phyloP scores from a whole-genome alignment of 2,329 filamentous ascomycete species.

The Hymenoscyphus albidus region DNA sequence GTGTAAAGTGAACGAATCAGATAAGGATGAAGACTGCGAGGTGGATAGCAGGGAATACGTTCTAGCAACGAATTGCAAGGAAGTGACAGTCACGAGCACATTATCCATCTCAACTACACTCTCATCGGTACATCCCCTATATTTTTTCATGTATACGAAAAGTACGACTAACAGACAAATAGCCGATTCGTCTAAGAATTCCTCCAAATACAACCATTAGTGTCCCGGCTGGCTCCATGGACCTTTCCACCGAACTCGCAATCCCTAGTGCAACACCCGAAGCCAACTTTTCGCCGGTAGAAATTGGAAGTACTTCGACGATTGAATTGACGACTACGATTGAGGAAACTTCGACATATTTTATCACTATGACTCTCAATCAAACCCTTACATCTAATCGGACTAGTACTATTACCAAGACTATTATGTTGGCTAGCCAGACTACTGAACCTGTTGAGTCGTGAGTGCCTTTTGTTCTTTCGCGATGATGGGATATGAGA shows the following conservation, averaged over 20 bases:
- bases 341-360: neutral
- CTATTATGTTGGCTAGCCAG: neutral
- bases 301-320: neutral
- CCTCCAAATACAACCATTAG: constrained; percentile 14
- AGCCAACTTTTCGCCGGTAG: neutral
- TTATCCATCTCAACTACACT: constrained; percentile 23
- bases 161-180: neutral
- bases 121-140: constrained; percentile 16
- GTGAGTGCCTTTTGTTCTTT: neutral
- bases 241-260: neutral
- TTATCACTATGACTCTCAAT: neutral
- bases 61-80: constrained; percentile 18
- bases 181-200: neutral
- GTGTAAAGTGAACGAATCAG: constrained; percentile 17
- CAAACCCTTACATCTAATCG: neutral
- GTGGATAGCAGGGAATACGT: constrained; percentile 27
- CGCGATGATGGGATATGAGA: neutral
- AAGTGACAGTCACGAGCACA: constrained; percentile 21
- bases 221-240: constrained; percentile 14
- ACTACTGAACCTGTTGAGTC: neutral
- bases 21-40: constrained; percentile 13
- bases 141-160: neutral
- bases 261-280: neutral
- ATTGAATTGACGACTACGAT: neutral
- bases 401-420: neutral